Evolutionary conservation across 352 stramenopile genomes (phyloP).

Genomic region (Globisporangium rhizosaccharum): DNA sequence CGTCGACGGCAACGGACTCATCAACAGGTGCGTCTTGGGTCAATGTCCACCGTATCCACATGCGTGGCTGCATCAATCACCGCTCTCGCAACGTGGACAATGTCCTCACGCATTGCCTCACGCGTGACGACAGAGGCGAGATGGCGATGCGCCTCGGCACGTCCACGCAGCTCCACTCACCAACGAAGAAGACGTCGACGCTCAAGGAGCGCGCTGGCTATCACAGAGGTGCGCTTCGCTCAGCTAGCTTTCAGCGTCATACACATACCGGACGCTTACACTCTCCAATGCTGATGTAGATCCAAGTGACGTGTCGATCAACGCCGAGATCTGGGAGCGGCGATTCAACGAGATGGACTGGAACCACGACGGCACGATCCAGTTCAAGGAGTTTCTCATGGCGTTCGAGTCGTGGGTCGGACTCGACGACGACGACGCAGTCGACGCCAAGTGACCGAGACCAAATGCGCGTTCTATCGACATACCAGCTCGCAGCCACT

Average conservation of each 20-base stretch:
- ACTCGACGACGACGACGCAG: conserved; percentile 59
- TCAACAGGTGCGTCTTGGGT: conserved; percentile 43
- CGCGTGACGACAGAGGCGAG: conserved; percentile 16
- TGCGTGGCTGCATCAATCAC: neutral
- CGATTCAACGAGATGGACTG: conserved; percentile 88
- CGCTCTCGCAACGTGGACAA: no score
- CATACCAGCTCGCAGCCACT: no score
- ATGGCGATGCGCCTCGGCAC: conserved; percentile 57
- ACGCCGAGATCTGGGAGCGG: conserved; percentile 67
- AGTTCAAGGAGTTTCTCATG: conserved; percentile 89
- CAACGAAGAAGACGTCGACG: conserved; percentile 70
- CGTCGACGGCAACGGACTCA: conserved; percentile 62
- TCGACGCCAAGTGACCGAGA: conserved; percentile 6
- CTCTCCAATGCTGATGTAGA: conserved; percentile 5
- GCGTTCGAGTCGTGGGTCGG: conserved; percentile 85
- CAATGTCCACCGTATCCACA: neutral
- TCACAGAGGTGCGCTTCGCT: conserved; percentile 5
- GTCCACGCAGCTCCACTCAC: conserved; percentile 66
- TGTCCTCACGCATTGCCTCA: neutral
- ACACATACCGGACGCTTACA: neutral
- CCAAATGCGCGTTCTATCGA: no score
- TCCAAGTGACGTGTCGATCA: conserved; percentile 42
- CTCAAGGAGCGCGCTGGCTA: conserved; percentile 12
- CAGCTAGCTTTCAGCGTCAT: no score
- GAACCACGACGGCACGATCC: conserved; percentile 79